Evolutionary conservation across 2,329 filamentous ascomycete species (phyloP).

Genomic region (Colletotrichum theobromicola): DNA sequence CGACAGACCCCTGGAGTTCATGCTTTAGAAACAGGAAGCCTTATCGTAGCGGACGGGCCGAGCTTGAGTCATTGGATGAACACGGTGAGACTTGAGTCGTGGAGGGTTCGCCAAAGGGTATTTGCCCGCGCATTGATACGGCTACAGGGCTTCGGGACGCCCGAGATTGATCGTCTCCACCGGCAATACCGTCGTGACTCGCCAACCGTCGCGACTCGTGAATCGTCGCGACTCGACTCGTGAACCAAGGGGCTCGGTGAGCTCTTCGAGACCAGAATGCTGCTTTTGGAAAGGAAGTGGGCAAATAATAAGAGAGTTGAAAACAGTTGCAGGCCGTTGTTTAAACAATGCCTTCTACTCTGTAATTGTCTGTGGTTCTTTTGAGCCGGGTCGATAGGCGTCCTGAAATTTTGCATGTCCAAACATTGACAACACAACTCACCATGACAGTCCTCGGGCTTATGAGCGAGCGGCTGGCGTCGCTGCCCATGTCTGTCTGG

Average conservation of each 20-base stretch:
- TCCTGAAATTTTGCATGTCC: background rate
- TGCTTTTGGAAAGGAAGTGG: background rate
- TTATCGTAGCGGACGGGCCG: no score
- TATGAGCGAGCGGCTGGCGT: background rate
- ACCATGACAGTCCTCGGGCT: background rate
- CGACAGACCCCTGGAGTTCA: background rate
- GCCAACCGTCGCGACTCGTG: no score
- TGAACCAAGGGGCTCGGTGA: background rate
- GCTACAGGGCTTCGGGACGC: background rate
- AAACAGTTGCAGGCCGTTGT: background rate
- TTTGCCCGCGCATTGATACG: background rate
- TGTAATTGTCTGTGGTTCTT: background rate
- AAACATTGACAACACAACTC: background rate
- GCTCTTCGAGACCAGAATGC: no score
- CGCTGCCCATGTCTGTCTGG: background rate
- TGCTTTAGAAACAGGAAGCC: background rate
- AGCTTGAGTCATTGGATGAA: background rate
- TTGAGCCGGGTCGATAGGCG: background rate
- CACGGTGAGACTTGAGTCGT: no score
- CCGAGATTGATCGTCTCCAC: background rate
- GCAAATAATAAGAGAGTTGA: no score
- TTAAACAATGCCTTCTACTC: background rate
- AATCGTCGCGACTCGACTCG: no score
- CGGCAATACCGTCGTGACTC: background rate
- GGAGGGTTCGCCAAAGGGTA: background rate